Percentiles rank a stretch among this genome's conserved stretches.
phyloP scores from a whole-genome alignment of 2,329 filamentous ascomycete species.

The Zalaria sp. region DNA sequence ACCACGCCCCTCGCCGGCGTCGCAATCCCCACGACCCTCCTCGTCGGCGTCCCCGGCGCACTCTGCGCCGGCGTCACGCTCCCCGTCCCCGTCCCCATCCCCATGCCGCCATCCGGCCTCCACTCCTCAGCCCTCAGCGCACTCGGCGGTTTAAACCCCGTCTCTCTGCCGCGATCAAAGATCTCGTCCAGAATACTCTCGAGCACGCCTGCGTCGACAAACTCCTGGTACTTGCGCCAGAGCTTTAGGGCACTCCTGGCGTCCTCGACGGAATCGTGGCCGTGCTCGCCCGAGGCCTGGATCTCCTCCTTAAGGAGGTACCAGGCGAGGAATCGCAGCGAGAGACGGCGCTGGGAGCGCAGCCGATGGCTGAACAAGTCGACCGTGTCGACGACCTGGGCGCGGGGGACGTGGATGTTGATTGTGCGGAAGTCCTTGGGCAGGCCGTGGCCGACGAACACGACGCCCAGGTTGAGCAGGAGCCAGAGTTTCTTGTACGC shows the following conservation, averaged over 20 bases:
- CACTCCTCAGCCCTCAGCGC: constrained; percentile 8
- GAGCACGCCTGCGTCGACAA: constrained; percentile 69
- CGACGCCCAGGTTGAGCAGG: constrained; percentile 81
- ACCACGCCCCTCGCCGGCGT: constrained; percentile 14
- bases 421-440: constrained; percentile 95
- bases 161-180: constrained; percentile 50
- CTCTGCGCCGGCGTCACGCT: constrained; percentile 10
- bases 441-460: constrained; percentile 86
- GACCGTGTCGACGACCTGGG: constrained; percentile 88
- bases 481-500: constrained; percentile 99
- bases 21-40: constrained; percentile 7
- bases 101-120: constrained; percentile 7
- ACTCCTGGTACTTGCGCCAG: constrained; percentile 83
- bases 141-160: constrained; percentile 26
- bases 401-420: constrained; percentile 86
- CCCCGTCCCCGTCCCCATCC: too few species aligned
- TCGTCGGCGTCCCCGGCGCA: constrained; percentile 18
- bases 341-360: constrained; percentile 66
- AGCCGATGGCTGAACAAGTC: constrained; percentile 75
- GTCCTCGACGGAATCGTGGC: constrained; percentile 90
- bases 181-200: constrained; percentile 78
- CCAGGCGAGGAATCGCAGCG: constrained; percentile 83
- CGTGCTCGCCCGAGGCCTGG: constrained; percentile 55
- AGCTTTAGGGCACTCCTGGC: constrained; percentile 80
- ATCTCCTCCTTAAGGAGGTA: constrained; percentile 85